phyloP scores from a whole-genome alignment of 2,329 filamentous ascomycete genomes.

The Lasiodiplodia citricola region DNA sequence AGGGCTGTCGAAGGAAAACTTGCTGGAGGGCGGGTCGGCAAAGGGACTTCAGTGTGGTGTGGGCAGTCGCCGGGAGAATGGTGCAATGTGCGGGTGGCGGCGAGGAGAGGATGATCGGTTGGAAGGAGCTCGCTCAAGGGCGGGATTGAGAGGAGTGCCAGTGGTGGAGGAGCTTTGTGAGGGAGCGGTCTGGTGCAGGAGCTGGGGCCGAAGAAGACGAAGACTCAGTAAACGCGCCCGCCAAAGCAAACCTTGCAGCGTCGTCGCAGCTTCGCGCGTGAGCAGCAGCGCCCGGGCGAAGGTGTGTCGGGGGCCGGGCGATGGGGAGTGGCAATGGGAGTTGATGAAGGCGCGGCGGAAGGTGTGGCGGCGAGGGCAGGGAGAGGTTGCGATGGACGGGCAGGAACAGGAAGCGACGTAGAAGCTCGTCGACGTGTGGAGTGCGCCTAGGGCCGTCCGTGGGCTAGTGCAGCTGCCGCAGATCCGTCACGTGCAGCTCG shows the following conservation, averaged over 20 bases:
- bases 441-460: background rate
- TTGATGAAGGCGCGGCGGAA: slow-evolving; percentile 24
- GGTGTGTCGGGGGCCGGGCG: background rate
- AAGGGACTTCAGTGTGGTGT: slow-evolving; percentile 28
- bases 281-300: slow-evolving; percentile 22
- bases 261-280: slow-evolving; percentile 16
- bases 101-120: slow-evolving; percentile 33
- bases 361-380: slow-evolving; percentile 7
- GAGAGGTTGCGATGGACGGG: slow-evolving; percentile 17
- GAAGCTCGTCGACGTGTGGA: slow-evolving; percentile 12
- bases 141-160: slow-evolving; percentile 24
- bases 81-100: slow-evolving; percentile 33
- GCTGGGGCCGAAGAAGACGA: slow-evolving; percentile 27
- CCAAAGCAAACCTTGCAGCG: slow-evolving; percentile 28
- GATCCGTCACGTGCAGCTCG: background rate
- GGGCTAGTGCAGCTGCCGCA: background rate
- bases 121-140: slow-evolving; percentile 25
- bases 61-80: slow-evolving; percentile 24
- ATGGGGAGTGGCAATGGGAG: slow-evolving; percentile 31
- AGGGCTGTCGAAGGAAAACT: slow-evolving; percentile 86
- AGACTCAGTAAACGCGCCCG: slow-evolving; percentile 27
- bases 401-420: slow-evolving; percentile 24
- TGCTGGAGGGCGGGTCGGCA: slow-evolving; percentile 57
- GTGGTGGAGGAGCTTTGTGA: slow-evolving; percentile 25
- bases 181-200: slow-evolving; percentile 25